Conservation (phyloP, 129 eudicot species). For the Lactuca sativa region DNA sequence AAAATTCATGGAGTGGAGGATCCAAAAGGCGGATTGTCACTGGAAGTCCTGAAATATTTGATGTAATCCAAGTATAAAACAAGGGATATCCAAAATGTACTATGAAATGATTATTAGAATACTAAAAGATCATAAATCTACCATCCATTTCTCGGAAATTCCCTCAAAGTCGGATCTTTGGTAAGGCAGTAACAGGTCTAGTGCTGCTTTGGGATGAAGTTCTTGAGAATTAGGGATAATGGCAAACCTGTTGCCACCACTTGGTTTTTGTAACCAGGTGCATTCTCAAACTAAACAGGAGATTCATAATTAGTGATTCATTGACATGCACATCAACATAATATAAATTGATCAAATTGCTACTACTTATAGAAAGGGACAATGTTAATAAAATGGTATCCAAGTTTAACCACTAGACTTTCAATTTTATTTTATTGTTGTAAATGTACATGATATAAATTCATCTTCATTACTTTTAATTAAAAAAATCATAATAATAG, state of each 20-base stretch:
- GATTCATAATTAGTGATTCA: conserved; percentile 11
- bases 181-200: conserved; percentile 82
- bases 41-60: conserved; percentile 66
- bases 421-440: no score
- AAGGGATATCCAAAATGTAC: not conserved
- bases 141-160: conserved; percentile 97
- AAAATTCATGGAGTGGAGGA: conserved; percentile 97
- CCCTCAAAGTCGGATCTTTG: conserved; percentile 98
- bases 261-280: conserved; percentile 65
- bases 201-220: conserved; percentile 52
- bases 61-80: not conserved
- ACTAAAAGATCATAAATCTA: conserved; percentile 23
- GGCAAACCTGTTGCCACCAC: conserved; percentile 92
- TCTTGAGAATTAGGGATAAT: conserved; percentile 50
- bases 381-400: not conserved
- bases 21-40: conserved; percentile 91
- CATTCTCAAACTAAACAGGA: conserved; percentile 76
- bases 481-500: no score
- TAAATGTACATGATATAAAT: no score
- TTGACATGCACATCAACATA: not conserved
- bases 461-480: no score
- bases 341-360: not conserved
- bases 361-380: not conserved
- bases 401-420: not conserved
- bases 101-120: not conserved